Evolutionary conservation across 805 yeast genomes (phyloP).

Genomic region (Candida xiaguanensis): DNA sequence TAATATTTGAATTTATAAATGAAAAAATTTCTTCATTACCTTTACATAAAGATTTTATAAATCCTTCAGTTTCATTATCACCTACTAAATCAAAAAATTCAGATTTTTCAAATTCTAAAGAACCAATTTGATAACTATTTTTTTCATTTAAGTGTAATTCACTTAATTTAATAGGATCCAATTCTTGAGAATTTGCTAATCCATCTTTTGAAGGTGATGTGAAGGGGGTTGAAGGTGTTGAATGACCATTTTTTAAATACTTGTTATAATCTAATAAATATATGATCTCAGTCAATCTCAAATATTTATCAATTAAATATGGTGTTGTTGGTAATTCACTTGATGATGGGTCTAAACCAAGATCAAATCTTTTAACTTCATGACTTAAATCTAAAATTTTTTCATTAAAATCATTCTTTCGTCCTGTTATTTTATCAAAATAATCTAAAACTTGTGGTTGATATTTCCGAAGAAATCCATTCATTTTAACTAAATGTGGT

Average conservation of each 20-base stretch:
- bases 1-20: slow-evolving; percentile 40
- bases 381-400: slow-evolving; percentile 55
- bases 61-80: slow-evolving; percentile 53
- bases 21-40: slow-evolving; percentile 31
- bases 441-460: slow-evolving; percentile 60
- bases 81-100: slow-evolving; percentile 42
- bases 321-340: slow-evolving; percentile 68
- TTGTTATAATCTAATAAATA: slow-evolving; percentile 34
- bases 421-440: slow-evolving; percentile 66
- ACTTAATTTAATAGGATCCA: slow-evolving; percentile 4
- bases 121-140: slow-evolving; percentile 40
- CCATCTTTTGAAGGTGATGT: slow-evolving; percentile 3
- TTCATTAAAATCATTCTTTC: slow-evolving; percentile 62
- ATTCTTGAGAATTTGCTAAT: neutral
- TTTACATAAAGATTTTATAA: slow-evolving; percentile 40
- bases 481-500: slow-evolving; percentile 70
- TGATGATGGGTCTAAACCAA: slow-evolving; percentile 46
- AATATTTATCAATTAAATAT: slow-evolving; percentile 61
- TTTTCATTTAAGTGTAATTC: slow-evolving; percentile 17
- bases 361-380: slow-evolving; percentile 53
- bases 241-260: slow-evolving; percentile 1
- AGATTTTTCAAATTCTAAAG: slow-evolving; percentile 47
- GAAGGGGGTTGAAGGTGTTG: neutral
- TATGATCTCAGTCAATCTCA: slow-evolving; percentile 57
- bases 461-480: slow-evolving; percentile 59